A percentile compares a stretch with the other conserved stretches of the same genome.
Evolutionary conservation across 2,329 filamentous ascomycete genomes (phyloP).

Genomic region (Microascus cirrosus): DNA sequence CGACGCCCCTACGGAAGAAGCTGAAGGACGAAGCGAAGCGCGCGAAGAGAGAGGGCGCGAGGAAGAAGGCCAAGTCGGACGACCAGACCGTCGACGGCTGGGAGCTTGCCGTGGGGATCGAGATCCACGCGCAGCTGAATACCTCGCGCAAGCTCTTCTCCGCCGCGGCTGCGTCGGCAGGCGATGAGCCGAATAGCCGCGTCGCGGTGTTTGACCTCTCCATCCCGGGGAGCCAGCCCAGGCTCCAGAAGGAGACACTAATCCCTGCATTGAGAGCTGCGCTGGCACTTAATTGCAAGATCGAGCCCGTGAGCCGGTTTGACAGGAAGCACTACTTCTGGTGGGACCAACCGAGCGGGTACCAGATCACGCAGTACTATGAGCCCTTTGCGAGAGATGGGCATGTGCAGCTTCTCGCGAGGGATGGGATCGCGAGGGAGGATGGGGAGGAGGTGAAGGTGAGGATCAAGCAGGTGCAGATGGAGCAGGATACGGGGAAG

Average conservation of each 20-base stretch:
- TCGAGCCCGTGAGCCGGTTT: constrained; percentile 71
- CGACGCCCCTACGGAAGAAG: constrained; percentile 55
- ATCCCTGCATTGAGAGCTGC: constrained; percentile 87
- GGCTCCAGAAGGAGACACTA: constrained; percentile 72
- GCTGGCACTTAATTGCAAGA: constrained; percentile 67
- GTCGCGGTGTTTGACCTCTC: constrained; percentile 83
- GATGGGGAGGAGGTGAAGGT: constrained; percentile 62
- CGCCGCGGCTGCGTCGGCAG: constrained; percentile 49
- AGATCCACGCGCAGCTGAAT: constrained; percentile 95
- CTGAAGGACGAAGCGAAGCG: constrained; percentile 62
- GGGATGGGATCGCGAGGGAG: constrained; percentile 70
- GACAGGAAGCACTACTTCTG: constrained; percentile 99
- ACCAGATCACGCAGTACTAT: constrained; percentile 98
- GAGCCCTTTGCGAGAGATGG: constrained; percentile 61
- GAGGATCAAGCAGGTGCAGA: constrained; percentile 85
- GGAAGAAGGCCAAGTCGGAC: constrained; percentile 24
- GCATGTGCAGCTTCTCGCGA: constrained; percentile 52
- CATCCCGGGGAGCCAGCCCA: constrained; percentile 78
- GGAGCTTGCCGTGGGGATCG: constrained; percentile 92
- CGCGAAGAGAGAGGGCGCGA: constrained; percentile 51
- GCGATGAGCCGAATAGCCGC: constrained; percentile 69
- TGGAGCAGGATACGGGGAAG: constrained; percentile 97
- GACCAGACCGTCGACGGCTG: constrained; percentile 54
- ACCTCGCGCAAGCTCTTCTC: constrained; percentile 87
- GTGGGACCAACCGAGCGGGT: constrained; percentile 92